Evolutionary conservation across 768 basidiomycete genomes (phyloP).

Genomic region (Xerocomus potaroensis): DNA sequence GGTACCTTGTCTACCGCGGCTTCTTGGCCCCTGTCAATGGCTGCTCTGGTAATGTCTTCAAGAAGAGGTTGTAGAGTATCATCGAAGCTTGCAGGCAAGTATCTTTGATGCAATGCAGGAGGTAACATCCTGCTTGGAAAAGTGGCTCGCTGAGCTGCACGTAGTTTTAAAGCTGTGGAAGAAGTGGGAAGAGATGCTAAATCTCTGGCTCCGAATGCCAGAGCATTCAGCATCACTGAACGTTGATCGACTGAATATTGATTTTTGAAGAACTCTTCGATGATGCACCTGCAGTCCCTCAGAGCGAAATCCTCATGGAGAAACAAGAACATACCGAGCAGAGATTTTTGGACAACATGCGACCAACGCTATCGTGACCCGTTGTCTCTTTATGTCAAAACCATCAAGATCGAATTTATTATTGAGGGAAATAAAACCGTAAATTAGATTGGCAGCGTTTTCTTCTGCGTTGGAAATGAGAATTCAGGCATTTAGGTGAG

Average conservation of each 20-base stretch:
- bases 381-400: conserved; percentile 76
- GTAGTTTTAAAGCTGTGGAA: conserved; percentile 31
- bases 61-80: conserved; percentile 51
- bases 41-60: conserved; percentile 55
- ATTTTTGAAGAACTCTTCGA: conserved; percentile 92
- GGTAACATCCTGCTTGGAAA: conserved; percentile 88
- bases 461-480: conserved; percentile 56
- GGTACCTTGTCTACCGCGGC: conserved; percentile 53
- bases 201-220: conserved; percentile 85
- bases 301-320: not conserved
- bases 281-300: conserved; percentile 53
- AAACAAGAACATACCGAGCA: conserved; percentile 59
- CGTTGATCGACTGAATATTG: conserved; percentile 90
- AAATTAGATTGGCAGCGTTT: conserved; percentile 79
- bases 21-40: conserved; percentile 59
- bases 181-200: conserved; percentile 49
- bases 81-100: conserved; percentile 43
- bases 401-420: conserved; percentile 81
- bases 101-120: conserved; percentile 62
- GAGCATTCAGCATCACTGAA: conserved; percentile 76
- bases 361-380: conserved; percentile 73
- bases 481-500: conserved; percentile 1
- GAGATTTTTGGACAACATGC: conserved; percentile 72
- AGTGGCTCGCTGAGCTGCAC: conserved; percentile 31
- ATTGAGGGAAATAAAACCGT: conserved; percentile 68